A percentile compares a stretch with the other conserved stretches of the same genome.
Conservation (phyloP, 768 basidiomycete genomes). For the Auriscalpium microsporum region DNA sequence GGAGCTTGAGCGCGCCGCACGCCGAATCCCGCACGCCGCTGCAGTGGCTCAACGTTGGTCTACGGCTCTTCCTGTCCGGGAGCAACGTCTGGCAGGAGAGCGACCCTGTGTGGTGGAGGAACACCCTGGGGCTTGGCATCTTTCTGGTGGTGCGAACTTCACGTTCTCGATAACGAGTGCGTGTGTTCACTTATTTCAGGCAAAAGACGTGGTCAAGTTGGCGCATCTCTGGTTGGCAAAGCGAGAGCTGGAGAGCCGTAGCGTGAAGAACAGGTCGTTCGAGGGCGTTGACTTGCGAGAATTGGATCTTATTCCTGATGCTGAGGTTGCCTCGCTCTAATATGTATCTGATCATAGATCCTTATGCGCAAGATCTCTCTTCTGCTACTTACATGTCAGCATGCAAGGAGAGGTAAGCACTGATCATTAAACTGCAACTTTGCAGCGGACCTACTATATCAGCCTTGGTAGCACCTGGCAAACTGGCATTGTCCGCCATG, state of each 20-base stretch:
- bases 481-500: too few species aligned
- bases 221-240: constrained; percentile 63
- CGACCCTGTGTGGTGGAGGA: constrained; percentile 78
- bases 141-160: constrained; percentile 50
- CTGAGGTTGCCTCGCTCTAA: too few species aligned
- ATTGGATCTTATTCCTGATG: constrained; percentile 46
- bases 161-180: not conserved
- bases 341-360: too few species aligned
- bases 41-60: constrained; percentile 7
- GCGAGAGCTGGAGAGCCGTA: constrained; percentile 60
- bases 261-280: constrained; percentile 64
- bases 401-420: too few species aligned
- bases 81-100: constrained; percentile 54
- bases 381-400: too few species aligned
- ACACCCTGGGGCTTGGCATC: constrained; percentile 56
- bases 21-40: too few species aligned
- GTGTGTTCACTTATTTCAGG: constrained; percentile 26
- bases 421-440: too few species aligned
- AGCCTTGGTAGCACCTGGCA: too few species aligned
- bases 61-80: constrained; percentile 37
- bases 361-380: too few species aligned
- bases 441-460: too few species aligned
- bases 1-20: too few species aligned
- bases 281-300: constrained; percentile 59
- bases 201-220: constrained; percentile 59